Evolutionary conservation across 192 early-diverging fungal species (phyloP), one percentile per base, ranked within the genome.

Genomic region (Diversispora eburnea): DNA sequence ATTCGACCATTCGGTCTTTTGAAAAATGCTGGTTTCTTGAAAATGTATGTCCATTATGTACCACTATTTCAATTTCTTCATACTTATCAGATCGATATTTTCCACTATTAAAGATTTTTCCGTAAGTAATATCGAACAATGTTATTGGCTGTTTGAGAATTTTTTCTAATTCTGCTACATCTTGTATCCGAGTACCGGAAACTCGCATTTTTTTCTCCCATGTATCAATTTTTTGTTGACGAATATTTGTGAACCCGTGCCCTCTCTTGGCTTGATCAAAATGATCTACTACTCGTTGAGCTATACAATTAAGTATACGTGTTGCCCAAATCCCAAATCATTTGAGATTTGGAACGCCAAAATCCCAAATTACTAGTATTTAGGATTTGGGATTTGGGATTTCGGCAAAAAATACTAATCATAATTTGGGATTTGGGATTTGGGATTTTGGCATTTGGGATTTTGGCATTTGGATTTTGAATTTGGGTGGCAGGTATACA

Each of bases 161-260:
- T 22, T 69, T 69, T 69, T 69, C 67, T 43, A 69, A 69, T 69
- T 69, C 67, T 41, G 51, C 67, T 69, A 69, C 51, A 69, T 69
- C 22, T 52, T 69, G 22, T 65, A 65, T 5, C 20, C 17, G 17
- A 65, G 63, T 45, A 65, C 46, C 43, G 19, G 63, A 45, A 19
- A 47, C 45, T 17, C 45, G 17, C 5, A 65, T 65, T 65, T n/a
- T 65, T 48, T 65, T 64, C 41, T 51, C n/a, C 49, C 49, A 68
- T 54, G 4, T 39, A 25, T 33, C 33, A 33, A 68, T 68, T 68
- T 69, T 69, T 69, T 69, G 67, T 9, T 55, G 22, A 69, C 22
- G 52, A 41, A n/a, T 69, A 55, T 41, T 56, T 13, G 67, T 69
- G 3, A 69, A 43, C 10, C 67, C 43, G 48, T 65, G 17, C n/a